Evolutionary conservation across 345 rosid genomes (phyloP).

Genomic region (Acer campestre): DNA sequence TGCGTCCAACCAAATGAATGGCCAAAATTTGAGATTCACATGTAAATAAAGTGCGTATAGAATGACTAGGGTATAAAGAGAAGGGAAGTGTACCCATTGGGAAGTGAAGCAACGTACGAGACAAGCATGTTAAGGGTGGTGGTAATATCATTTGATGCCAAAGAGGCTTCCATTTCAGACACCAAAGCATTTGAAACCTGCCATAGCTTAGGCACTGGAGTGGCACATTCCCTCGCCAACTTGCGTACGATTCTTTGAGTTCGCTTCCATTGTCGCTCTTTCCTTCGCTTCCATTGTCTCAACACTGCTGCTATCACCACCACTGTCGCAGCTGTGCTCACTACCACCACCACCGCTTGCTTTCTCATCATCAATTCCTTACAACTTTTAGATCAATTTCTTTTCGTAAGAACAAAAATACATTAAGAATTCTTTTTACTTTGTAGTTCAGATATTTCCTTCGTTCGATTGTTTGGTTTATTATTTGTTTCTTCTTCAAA

Average conservation of each 20-base stretch:
- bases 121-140: slow-evolving; percentile 47
- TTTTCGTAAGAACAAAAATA: neutral
- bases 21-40: neutral
- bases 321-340: slow-evolving; percentile 28
- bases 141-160: slow-evolving; percentile 15
- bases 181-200: slow-evolving; percentile 46
- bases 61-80: neutral
- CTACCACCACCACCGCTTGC: slow-evolving; percentile 26
- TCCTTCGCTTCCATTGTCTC: slow-evolving; percentile 35
- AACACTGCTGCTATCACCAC: slow-evolving; percentile 29
- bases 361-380: slow-evolving; percentile 30
- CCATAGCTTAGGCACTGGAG: slow-evolving; percentile 59
- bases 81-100: slow-evolving; percentile 47
- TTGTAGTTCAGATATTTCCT: too few species aligned
- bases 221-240: slow-evolving; percentile 61
- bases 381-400: slow-evolving; percentile 10
- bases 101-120: slow-evolving; percentile 44
- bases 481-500: neutral
- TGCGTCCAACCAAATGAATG: too few species aligned
- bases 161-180: slow-evolving; percentile 45
- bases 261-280: slow-evolving; percentile 39
- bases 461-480: neutral
- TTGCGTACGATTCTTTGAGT: slow-evolving; percentile 46
- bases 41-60: neutral
- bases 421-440: neutral